Percentiles rank a stretch among this genome's conserved stretches.
phyloP scores from a whole-genome alignment of 2,329 filamentous ascomycete species.

The Fusarium nodosum region DNA sequence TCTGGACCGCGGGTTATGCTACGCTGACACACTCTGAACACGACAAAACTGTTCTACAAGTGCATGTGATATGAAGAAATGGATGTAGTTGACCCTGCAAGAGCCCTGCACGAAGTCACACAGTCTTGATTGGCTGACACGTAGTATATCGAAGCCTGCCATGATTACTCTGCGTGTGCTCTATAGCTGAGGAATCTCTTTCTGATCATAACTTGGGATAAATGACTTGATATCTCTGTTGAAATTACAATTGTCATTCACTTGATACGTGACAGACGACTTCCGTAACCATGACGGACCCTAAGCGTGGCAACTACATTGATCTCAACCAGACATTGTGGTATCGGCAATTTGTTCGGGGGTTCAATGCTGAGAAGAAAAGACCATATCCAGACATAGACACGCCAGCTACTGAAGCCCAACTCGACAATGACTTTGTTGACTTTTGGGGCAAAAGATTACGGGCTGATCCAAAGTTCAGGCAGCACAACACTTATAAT shows the following conservation, averaged over 20 bases:
- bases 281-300: not conserved
- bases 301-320: not conserved
- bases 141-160: fast-evolving
- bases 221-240: not conserved
- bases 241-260: not conserved
- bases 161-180: fast-evolving
- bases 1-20: not conserved
- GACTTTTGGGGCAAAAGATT: not conserved
- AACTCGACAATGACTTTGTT: conserved; percentile 3
- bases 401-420: not conserved
- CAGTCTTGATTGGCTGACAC: not conserved
- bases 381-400: not conserved
- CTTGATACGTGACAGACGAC: not conserved
- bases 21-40: not conserved
- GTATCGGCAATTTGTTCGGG: not conserved
- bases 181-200: not conserved
- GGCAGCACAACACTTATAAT: conserved; percentile 5
- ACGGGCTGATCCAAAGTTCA: not conserved
- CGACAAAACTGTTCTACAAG: too few species aligned
- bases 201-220: not conserved
- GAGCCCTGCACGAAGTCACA: not conserved
- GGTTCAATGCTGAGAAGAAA: not conserved
- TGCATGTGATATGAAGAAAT: not conserved
- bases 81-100: not conserved
- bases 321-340: not conserved